Conservation (phyloP, 2,329 filamentous ascomycete species). For the Amesomyces nigricolor region DNA sequence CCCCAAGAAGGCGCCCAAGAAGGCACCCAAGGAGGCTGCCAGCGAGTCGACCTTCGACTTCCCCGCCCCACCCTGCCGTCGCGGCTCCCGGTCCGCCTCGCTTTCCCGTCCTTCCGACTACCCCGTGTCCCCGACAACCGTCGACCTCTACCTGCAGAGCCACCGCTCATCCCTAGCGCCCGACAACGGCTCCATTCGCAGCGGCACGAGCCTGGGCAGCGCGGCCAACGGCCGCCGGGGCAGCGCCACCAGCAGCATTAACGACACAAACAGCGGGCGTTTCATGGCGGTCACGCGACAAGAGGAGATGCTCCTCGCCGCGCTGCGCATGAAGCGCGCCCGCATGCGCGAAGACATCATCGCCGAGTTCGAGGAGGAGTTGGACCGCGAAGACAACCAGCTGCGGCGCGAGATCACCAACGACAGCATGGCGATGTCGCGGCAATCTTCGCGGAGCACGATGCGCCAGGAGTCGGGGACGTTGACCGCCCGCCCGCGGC, state of each 20-base stretch:
- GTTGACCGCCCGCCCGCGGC: constrained; percentile 21
- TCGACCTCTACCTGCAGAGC: constrained; percentile 44
- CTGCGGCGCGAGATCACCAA: constrained; percentile 20
- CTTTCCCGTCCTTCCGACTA: constrained; percentile 26
- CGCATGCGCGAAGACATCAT: constrained; percentile 47
- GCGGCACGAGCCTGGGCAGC: constrained; percentile 22
- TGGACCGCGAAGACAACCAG: constrained; percentile 18
- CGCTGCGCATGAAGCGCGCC: constrained; percentile 51
- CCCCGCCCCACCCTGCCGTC: constrained; percentile 24
- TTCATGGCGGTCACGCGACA: constrained; percentile 54
- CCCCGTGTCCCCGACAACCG: constrained; percentile 47
- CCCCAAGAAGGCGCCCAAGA: constrained; percentile 34
- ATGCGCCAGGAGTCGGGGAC: constrained; percentile 20
- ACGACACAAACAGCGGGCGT: constrained; percentile 34
- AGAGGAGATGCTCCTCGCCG: constrained; percentile 53
- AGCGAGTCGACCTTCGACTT: constrained; percentile 21
- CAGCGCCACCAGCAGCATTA: constrained; percentile 22
- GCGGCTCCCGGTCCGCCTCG: constrained; percentile 14
- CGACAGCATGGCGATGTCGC: constrained; percentile 21
- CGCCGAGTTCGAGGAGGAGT: constrained; percentile 38
- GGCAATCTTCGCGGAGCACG: constrained; percentile 26
- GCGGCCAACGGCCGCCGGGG: constrained; percentile 14
- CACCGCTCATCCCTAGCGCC: constrained; percentile 16
- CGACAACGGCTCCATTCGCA: constrained; percentile 33
- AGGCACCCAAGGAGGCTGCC: constrained; percentile 10